phyloP scores from a whole-genome alignment of 148 eudicot genomes.

The Rhododendron mucronatum region DNA sequence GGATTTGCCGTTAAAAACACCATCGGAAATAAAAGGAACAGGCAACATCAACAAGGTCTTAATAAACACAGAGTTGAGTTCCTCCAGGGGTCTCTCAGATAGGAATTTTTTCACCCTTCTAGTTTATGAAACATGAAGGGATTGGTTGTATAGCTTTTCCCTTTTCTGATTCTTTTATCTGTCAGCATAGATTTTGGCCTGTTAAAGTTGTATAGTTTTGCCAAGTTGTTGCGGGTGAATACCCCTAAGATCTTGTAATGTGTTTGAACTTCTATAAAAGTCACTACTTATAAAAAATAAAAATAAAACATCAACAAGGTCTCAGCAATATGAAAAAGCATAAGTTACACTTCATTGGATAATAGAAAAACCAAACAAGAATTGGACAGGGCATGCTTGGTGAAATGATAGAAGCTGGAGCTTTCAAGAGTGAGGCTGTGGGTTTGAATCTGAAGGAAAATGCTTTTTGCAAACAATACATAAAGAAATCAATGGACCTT shows the following conservation, averaged over 20 bases:
- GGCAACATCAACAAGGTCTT: neutral
- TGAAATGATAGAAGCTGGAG: neutral
- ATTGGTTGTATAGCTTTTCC: neutral
- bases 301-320: too few relatives aligned
- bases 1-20: neutral
- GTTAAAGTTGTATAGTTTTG: neutral
- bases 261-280: too few relatives aligned
- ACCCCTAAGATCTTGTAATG: too few relatives aligned
- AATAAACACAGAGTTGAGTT: neutral
- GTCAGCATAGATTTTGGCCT: neutral
- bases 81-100: neutral
- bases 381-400: slow-evolving; percentile 7
- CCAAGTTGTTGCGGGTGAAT: too few relatives aligned
- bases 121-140: neutral
- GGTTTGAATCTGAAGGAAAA: neutral
- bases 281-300: too few relatives aligned
- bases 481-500: neutral
- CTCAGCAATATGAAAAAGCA: neutral
- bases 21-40: neutral
- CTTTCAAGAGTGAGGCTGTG: neutral
- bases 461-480: neutral
- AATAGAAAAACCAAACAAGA: neutral
- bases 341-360: neutral
- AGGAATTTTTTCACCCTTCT: neutral
- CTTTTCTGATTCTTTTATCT: too few relatives aligned